These are phyloP conservation scores for Alternaria panax DNA, from an alignment of 2,329 filamentous ascomycete species.

Conservation along the genomic window DNA sequence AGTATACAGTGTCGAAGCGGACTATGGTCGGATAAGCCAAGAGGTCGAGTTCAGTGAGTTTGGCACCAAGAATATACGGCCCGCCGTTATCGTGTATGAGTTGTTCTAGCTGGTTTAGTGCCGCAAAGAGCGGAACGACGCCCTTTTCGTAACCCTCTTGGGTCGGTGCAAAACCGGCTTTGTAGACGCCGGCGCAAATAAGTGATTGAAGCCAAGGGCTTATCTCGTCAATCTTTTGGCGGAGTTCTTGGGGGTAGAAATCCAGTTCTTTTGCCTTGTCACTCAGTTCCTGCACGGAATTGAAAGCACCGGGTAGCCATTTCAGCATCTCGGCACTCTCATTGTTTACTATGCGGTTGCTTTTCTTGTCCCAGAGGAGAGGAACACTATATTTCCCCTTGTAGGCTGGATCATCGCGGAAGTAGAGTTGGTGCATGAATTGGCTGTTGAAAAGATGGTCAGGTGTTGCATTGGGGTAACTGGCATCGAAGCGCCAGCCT, in stretches of 20 bases:
- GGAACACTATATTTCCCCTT: slow-evolving; percentile 69
- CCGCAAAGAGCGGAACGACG: slow-evolving; percentile 64
- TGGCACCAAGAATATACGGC: slow-evolving; percentile 63
- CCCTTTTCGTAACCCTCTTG: slow-evolving; percentile 65
- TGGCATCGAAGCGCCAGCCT: slow-evolving; percentile 67
- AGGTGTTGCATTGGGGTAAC: slow-evolving; percentile 65
- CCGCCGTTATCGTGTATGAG: slow-evolving; percentile 57
- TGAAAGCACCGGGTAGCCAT: slow-evolving; percentile 65
- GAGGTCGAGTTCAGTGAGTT: slow-evolving; percentile 67
- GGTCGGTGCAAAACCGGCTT: slow-evolving; percentile 64
- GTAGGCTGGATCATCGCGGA: slow-evolving; percentile 66
- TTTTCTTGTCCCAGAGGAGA: slow-evolving; percentile 67
- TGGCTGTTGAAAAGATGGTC: slow-evolving; percentile 66
- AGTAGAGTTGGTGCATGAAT: slow-evolving; percentile 69
- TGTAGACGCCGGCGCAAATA: slow-evolving; percentile 68
- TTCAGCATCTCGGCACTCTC: slow-evolving; percentile 66
- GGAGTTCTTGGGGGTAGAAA: slow-evolving; percentile 62
- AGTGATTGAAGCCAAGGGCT: slow-evolving; percentile 63
- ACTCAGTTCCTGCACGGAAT: slow-evolving; percentile 55
- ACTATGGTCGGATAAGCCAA: slow-evolving; percentile 65
- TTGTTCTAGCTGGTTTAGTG: slow-evolving; percentile 66
- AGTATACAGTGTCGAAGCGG: slow-evolving; percentile 68
- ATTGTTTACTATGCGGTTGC: slow-evolving; percentile 65
- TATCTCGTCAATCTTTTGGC: slow-evolving; percentile 60
- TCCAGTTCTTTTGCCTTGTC: slow-evolving; percentile 51